Evolutionary conservation across 1,284 basidiomycete species (phyloP), one percentile per base, ranked within the genome.

Genomic region (Trichosporon ovoides): DNA sequence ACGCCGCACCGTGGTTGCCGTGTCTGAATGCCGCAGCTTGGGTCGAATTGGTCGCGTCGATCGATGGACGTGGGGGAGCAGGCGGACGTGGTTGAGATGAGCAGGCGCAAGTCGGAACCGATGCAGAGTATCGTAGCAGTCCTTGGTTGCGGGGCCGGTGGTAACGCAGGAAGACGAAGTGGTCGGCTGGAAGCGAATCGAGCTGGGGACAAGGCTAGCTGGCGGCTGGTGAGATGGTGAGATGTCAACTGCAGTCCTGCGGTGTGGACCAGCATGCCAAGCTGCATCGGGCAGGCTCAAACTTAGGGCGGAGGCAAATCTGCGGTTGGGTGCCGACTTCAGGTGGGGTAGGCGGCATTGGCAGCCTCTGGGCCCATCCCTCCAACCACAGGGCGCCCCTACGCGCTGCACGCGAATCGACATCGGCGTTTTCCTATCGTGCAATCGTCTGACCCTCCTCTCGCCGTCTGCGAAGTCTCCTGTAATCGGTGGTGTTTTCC

Each of bases 241-340:
- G 24, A 28, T 31, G 43, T 48, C 43, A 48, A 48, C 43, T 31
- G 13, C 43, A 48, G 43, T 24, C 43, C 24, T 48, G 43, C 43
- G 24, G 43, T 48, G 22, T 48, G 22, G n/a, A 31, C 22, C 14
- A n/a, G 28, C 28, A 31, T 9, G 43, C 43, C 43, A 48, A 48
- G 43, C 43, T 28, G 43, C 5, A 31, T 18, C 16, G 28, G n/a
- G 43, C 43, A 28, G 43, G 43, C 4, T 48, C 43, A 48, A 48
- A 48, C 43, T 48, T 48, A 48, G 24, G 20, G 43, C 43, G 43
- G 43, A 48, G 43, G 43, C 43, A 48, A 48, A 48, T 48, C 43
- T 48, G 43, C 43, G 43, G 43, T 18, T 31, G 24, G 22, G 28
- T 24, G 43, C 28, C 22, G 16, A 48, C 22, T n/a, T 48, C 43